These are phyloP conservation scores for Plectranthus barbatus DNA, from an alignment of 257 asterid genomes.

Conservation along the genomic window DNA sequence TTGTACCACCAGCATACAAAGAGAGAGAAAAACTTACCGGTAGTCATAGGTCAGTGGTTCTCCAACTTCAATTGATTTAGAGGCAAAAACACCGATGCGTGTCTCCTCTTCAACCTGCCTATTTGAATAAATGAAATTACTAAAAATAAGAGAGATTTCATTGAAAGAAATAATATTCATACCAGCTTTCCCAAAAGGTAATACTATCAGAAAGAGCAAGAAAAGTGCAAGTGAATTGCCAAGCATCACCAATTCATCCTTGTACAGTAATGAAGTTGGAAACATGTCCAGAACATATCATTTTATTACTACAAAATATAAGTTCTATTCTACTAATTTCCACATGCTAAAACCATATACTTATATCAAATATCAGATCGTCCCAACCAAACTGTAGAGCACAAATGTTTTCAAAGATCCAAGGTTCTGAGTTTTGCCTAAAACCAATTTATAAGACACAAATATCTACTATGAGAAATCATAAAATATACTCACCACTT, in stretches of 20 bases:
- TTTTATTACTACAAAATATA: too few relatives aligned
- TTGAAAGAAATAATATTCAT: neutral
- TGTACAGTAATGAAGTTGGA: neutral
- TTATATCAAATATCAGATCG: neutral
- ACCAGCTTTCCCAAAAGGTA: neutral
- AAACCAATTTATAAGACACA: neutral
- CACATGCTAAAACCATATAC: neutral
- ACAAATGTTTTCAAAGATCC: neutral
- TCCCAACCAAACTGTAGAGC: neutral
- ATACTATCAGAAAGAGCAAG: neutral
- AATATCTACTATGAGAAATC: conserved; percentile 3
- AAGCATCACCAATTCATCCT: neutral
- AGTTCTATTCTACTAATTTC: too few relatives aligned
- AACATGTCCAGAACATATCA: neutral
- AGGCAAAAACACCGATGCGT: conserved; percentile 91
- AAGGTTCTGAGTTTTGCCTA: neutral
- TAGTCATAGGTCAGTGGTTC: conserved; percentile 91
- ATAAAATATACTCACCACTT: conserved; percentile 60
- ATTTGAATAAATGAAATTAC: conserved; percentile 8
- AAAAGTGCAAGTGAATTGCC: neutral
- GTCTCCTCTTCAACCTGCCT: conserved; percentile 94
- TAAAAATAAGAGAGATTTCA: neutral
- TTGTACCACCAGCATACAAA: neutral
- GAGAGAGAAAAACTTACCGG: conserved; percentile 31
- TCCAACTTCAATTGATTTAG: conserved; percentile 59